Evolutionary conservation across 108 stramenopile genomes (phyloP).

Genomic region (Hondaea fermentalgiana): DNA sequence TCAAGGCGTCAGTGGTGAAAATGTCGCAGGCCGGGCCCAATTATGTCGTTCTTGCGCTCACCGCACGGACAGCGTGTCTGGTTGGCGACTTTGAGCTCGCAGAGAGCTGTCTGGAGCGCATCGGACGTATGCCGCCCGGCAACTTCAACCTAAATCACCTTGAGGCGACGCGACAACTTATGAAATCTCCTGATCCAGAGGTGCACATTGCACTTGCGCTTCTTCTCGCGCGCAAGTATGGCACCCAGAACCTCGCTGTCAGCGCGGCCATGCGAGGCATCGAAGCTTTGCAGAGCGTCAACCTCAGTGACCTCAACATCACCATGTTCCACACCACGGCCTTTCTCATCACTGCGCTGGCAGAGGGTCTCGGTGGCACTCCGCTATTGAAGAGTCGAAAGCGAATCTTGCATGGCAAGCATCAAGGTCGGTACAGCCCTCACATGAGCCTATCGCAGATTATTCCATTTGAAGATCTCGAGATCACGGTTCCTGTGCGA

Average conservation of each 20-base stretch:
- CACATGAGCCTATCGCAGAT: conserved; percentile 1
- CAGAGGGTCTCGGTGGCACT: neutral
- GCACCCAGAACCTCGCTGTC: neutral
- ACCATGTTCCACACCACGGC: neutral
- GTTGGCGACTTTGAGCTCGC: neutral
- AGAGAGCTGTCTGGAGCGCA: neutral
- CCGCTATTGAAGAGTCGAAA: neutral
- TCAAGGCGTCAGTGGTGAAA: neutral
- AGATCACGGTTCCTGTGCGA: neutral
- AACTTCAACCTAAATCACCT: neutral
- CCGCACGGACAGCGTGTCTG: neutral
- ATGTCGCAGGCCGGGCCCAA: neutral
- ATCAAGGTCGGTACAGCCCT: neutral
- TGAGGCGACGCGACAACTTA: neutral
- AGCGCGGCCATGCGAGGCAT: neutral
- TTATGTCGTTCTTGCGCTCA: neutral
- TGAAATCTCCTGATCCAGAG: neutral
- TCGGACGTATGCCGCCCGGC: neutral
- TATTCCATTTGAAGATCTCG: neutral
- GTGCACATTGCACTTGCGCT: neutral
- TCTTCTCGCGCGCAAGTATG: neutral
- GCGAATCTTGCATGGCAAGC: neutral
- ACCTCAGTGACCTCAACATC: neutral
- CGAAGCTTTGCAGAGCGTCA: neutral
- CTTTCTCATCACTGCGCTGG: neutral